A percentile compares a stretch with the other conserved stretches of the same genome.
phyloP scores from a whole-genome alignment of 1,284 basidiomycete species.

The Sanghuangporus sanghuang region DNA sequence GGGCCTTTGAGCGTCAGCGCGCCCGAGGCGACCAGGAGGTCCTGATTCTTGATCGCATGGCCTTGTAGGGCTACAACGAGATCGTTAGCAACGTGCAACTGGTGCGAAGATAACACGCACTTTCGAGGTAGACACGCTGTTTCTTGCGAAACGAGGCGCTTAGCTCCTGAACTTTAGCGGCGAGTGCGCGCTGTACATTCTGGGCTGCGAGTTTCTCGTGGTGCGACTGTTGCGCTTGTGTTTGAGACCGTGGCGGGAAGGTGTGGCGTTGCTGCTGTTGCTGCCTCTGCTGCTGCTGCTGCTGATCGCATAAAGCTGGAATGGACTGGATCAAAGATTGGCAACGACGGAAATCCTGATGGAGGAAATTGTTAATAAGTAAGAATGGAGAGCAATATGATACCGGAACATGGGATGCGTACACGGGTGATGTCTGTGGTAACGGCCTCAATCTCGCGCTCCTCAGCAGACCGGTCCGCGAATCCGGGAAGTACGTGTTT shows the following conservation, averaged over 20 bases:
- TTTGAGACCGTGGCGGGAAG: slow-evolving; percentile 40
- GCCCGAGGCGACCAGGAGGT: slow-evolving; percentile 81
- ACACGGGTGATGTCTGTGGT: slow-evolving; percentile 89
- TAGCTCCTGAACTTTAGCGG: slow-evolving; percentile 90
- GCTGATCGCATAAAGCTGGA: slow-evolving; percentile 32
- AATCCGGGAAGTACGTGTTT: slow-evolving; percentile 96
- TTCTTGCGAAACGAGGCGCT: slow-evolving; percentile 95
- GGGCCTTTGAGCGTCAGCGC: slow-evolving; percentile 76
- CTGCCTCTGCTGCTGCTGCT: background rate
- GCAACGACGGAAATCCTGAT: slow-evolving; percentile 81
- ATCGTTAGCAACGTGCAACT: slow-evolving; percentile 2
- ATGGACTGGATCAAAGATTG: slow-evolving; percentile 78
- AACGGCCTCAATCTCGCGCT: slow-evolving; percentile 86
- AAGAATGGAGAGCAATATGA: background rate
- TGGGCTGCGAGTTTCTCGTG: slow-evolving; percentile 74
- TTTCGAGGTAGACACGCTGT: slow-evolving; percentile 96
- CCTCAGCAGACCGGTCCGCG: slow-evolving; percentile 88
- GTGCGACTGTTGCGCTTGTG: slow-evolving; percentile 28
- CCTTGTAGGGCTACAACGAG: slow-evolving; percentile 74
- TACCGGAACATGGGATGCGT: slow-evolving; percentile 21
- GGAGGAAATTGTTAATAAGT: slow-evolving; percentile 2
- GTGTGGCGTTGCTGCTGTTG: slow-evolving; percentile 31
- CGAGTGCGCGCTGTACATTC: slow-evolving; percentile 96
- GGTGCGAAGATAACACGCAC: slow-evolving; percentile 47
- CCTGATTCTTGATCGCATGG: slow-evolving; percentile 92